Base-by-base conservation (phyloP, 768 basidiomycete species). In the Tricholoma terreum region DNA sequence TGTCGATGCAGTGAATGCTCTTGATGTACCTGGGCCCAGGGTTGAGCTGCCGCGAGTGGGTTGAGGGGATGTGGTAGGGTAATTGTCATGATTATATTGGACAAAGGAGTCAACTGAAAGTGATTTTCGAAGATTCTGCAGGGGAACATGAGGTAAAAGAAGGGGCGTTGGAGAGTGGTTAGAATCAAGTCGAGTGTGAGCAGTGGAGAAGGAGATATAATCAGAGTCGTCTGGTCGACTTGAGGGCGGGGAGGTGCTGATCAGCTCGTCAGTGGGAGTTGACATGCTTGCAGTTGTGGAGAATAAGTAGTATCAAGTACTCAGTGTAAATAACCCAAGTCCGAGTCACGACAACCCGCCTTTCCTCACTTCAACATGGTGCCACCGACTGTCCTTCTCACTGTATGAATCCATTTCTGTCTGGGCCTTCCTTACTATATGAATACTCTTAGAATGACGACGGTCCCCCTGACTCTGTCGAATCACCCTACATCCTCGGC, bases 101-200 rank as follows among this genome's bases (percentile, higher is more conserved):
- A 82, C 79, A 69, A 91, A 86, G 9, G 90, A 91, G 70, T 91
- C 90, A 58, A 85, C 88, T 19, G 90, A 91, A 58, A 87, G 71
- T 27, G 89, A 87, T 74, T 90, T 90, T 64, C 87, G 81, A 54
- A 91, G 80, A 58, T 66, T 70, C 46, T 75, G 72, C 19, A 75
- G 65, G 19, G 75, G 70, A 43, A 65, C 58, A 54, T 71, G 67
- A 54, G 71, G 64, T 27, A 66, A 57, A 45, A 58, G 58, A 50
- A 57, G 66, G 33, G 34, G 74, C 57, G 55, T 65, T 57, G 55
- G 65, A 62, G 21, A 55, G 42, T 27, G 61, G 51, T 67, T 65
- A 54, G 63, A 54, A 49, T 65, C 61, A 27, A 69, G 66, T 24
- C 62, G 58, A 59, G 64, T 64, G 53, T 73, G 72, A 36, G 80